Evolutionary conservation across 2,329 filamentous ascomycete genomes (phyloP).

Genomic region (Capronia americana): DNA sequence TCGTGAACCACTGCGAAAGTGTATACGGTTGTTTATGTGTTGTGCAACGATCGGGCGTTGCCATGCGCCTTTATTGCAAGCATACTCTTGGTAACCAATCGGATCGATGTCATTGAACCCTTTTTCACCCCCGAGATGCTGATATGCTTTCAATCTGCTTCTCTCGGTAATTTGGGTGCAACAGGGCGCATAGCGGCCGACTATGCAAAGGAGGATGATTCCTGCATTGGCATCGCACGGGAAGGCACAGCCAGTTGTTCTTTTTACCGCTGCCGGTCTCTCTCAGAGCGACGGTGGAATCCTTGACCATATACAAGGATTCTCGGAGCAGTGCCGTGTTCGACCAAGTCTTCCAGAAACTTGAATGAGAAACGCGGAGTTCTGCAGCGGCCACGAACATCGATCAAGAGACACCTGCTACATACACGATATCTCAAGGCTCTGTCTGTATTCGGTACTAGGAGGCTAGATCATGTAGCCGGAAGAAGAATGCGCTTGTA

Average conservation of each 20-base stretch:
- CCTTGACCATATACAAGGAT: background rate
- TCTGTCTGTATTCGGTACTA: background rate
- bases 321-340: background rate
- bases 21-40: conserved; percentile 1
- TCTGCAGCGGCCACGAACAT: background rate
- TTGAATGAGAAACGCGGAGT: background rate
- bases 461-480: background rate
- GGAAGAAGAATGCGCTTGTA: background rate
- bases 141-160: background rate
- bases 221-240: background rate
- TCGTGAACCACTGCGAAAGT: background rate
- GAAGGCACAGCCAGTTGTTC: background rate
- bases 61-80: background rate
- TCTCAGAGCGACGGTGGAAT: background rate
- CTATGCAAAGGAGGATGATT: background rate
- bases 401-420: background rate
- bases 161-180: background rate
- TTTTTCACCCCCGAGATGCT: background rate
- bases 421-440: background rate
- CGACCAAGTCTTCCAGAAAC: background rate
- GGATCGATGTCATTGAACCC: background rate
- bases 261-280: background rate
- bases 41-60: conserved; percentile 4
- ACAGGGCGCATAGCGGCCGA: background rate
- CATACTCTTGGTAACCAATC: conserved; percentile 15